Percentiles rank a stretch among this genome's conserved stretches.
phyloP scores from a whole-genome alignment of 2,329 filamentous ascomycete species.

The Phyllosticta citribraziliensis region DNA sequence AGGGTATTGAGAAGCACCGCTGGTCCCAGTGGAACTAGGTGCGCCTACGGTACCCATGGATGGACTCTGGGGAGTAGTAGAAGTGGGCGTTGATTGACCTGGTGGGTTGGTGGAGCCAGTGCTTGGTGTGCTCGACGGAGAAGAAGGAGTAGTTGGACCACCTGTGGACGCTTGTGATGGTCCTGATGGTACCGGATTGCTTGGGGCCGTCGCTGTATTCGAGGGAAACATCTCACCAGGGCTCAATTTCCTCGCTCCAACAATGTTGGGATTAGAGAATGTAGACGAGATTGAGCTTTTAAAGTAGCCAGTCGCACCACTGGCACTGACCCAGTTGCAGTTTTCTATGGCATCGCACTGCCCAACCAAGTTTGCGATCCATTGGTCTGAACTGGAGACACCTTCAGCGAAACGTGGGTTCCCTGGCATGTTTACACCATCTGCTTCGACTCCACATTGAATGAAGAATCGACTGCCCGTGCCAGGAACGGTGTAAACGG shows the following conservation, averaged over 20 bases:
- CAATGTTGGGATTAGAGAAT: background rate
- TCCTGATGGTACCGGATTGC: too few species aligned
- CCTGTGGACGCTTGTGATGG: too few species aligned
- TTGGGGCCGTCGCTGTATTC: too few species aligned
- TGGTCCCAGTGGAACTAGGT: too few species aligned
- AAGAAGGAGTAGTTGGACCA: too few species aligned
- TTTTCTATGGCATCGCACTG: background rate
- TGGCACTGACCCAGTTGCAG: background rate
- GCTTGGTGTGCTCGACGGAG: too few species aligned
- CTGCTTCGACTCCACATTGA: background rate
- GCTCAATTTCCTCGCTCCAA: background rate
- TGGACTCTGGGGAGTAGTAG: too few species aligned
- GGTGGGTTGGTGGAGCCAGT: too few species aligned
- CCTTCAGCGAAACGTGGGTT: background rate
- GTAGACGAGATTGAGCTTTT: background rate
- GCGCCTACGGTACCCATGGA: too few species aligned
- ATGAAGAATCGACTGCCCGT: background rate
- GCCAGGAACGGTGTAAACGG: background rate
- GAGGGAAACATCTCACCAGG: too few species aligned
- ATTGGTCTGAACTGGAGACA: background rate
- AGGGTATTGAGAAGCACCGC: too few species aligned
- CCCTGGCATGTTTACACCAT: background rate
- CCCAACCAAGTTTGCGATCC: background rate
- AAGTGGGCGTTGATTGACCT: too few species aligned
- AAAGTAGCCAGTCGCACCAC: background rate